Evolutionary conservation across 2,329 filamentous ascomycete species (phyloP), one percentile per base, ranked within the genome.

Genomic region (Colletotrichum agaves): DNA sequence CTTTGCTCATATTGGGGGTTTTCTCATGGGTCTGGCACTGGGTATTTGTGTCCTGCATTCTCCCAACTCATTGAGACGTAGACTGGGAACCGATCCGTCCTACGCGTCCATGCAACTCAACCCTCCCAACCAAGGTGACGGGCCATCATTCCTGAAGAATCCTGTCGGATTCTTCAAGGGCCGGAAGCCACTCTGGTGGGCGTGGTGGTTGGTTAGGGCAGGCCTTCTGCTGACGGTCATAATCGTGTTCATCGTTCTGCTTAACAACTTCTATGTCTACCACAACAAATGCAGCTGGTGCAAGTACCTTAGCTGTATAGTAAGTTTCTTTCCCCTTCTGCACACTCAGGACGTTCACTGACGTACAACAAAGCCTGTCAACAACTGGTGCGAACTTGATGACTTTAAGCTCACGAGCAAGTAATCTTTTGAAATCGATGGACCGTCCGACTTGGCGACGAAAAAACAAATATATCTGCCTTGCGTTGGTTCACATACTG

Each of bases 1-100:
- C 79, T 99, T 98, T 78, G 93, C 93, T 15, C 96, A 99, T 73
- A 98, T 99, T 70, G 96, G 96, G 61, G 96, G 96, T 2, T 98
- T 98, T 78, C 80, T 97, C 57, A 97, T 97, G 89, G 96, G 96
- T 1, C 81, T 99, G 6, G 91, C 91, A 0, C 87, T 98, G 1
- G 96, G 96, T 12, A 85, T 98, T 58, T 97, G 91, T 70, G 85
- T 99, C 31, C 84, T 99, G 69, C 94, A 95, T 76, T 98, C 94
- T 3, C 96, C 96, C 2, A 92, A 94, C 71, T 85, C 89, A 2
- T 84, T 98, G 19, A 89, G 94, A 37, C 85, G 90, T 66, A 89
- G 91, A 49, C 91, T 94, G 63, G 92, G 91, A 13, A 83, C 88
- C 50, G 61, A 91, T 21, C 86, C 89, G 1, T 88, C 92, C 0